phyloP scores from a whole-genome alignment of 192 early-diverging fungal species.

The Haplosporangium gracile region DNA sequence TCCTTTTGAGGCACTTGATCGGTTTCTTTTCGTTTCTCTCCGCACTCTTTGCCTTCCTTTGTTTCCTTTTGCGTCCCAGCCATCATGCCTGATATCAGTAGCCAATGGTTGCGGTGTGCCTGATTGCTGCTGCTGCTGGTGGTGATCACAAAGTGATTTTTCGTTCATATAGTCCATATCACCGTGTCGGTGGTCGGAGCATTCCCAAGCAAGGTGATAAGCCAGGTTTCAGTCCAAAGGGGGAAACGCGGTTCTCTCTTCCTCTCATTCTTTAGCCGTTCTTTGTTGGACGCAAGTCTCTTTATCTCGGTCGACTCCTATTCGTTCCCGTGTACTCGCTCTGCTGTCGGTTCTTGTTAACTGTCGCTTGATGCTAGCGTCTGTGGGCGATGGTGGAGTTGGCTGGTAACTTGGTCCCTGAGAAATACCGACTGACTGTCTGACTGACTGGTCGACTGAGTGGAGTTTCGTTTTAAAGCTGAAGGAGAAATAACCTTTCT shows the following conservation, averaged over 20 bases:
- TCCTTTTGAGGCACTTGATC: background rate
- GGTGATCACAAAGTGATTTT: background rate
- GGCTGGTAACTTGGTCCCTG: background rate
- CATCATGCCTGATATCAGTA: background rate
- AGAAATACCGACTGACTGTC: background rate
- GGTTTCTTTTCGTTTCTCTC: too few relatives aligned
- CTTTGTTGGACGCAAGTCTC: too few relatives aligned
- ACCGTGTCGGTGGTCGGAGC: too few relatives aligned
- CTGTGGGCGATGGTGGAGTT: background rate
- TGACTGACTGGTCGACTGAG: too few relatives aligned
- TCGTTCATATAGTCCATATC: too few relatives aligned
- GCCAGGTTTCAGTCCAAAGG: conserved; percentile 7
- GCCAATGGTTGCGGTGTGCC: background rate
- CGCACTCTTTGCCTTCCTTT: too few relatives aligned
- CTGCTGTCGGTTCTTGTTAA: background rate
- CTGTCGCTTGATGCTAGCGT: background rate
- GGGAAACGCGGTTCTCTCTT: background rate
- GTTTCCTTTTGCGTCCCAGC: background rate
- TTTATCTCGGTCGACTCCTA: conserved; percentile 1
- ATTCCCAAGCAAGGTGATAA: background rate
- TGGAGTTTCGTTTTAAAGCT: background rate
- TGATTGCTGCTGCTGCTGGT: background rate
- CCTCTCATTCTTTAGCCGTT: background rate
- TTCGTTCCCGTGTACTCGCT: conserved; percentile 11
- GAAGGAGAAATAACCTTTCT: conserved; percentile 1